Conservation (phyloP, 169 alveolate genomes). For the Plasmodium chabaudi region DNA sequence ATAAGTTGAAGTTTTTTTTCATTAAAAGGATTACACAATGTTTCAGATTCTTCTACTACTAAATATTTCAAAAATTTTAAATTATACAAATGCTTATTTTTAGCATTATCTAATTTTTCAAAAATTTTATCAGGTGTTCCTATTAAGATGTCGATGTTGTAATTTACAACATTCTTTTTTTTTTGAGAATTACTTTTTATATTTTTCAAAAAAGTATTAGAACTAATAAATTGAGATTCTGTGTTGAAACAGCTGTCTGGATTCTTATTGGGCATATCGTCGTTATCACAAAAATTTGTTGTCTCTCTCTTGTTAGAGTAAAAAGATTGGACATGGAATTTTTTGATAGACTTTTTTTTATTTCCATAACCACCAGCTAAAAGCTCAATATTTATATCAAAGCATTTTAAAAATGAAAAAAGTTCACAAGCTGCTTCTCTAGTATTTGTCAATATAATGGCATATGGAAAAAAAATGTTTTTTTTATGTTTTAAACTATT, state of each 20-base stretch:
- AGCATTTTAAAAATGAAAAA: conserved; percentile 57
- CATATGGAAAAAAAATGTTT: conserved; percentile 63
- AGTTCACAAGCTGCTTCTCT: conserved; percentile 76
- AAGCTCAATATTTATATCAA: conserved; percentile 69
- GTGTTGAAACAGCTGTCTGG: not conserved
- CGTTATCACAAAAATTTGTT: not conserved
- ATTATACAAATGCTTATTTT: conserved; percentile 75
- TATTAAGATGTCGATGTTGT: conserved; percentile 56
- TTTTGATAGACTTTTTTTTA: conserved; percentile 63
- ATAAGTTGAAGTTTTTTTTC: conserved; percentile 60
- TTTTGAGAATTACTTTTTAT: conserved; percentile 8
- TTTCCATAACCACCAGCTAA: conserved; percentile 65
- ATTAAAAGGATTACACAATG: conserved; percentile 68
- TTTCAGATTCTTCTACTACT: conserved; percentile 61
- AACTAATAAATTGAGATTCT: conserved; percentile 3
- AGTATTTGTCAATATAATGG: conserved; percentile 70
- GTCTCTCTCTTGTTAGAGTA: no score
- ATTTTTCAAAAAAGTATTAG: conserved; percentile 14
- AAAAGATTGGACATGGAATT: conserved; percentile 27
- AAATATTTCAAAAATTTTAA: conserved; percentile 72
- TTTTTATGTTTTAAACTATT: conserved; percentile 73
- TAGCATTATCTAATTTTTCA: conserved; percentile 67
- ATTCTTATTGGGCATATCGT: not conserved
- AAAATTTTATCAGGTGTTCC: conserved; percentile 77
- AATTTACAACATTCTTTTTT: conserved; percentile 22